Base-by-base conservation (phyloP, 768 basidiomycete genomes). In the Hydnum rufescens region DNA sequence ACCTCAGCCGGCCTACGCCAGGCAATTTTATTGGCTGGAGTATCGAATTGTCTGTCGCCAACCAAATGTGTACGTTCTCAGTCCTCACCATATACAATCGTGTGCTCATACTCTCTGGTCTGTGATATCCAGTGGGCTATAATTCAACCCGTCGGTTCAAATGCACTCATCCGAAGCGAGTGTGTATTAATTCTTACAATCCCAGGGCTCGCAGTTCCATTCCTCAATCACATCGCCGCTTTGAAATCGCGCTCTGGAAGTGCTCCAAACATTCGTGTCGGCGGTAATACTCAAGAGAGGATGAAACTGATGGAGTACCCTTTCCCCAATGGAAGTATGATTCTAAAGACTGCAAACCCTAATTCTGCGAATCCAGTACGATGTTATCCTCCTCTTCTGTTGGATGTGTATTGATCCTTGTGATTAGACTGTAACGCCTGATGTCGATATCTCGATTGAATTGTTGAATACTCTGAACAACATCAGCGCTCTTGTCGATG, bases 381-480 rank as follows among this genome's bases (percentile, higher is more conserved):
- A 22, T 39, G 36, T 39, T 39, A 13, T 13, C 22, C 22, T 39
- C 36, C 36, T 22, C 36, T 39, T 39, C 36, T 39, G 36, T 22
- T 22, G 13, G 36, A 39, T 39, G 36, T 13, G 36, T 13, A 22
- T 39, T 13, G 22, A 13, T 22, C 22, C 13, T 39, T 39, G 1
- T 22, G 13, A 8, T 8, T 47, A 47, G 44, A 84, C 80, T 2
- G 68, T 72, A 44, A 87, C 84, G 18, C 76, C 80, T 1, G 71
- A 81, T 6, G 72, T 83, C 32, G 63, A 76, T 30, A 76, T 78
- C 52, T 76, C 80, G 0, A 60, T 67, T 0, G 81, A 82, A 54
- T 64, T 89, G 48, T 71, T 90, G 60, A 74, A 78, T 60, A 70
- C 80, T 56, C 70, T 81, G 62, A 60, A 63, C 5, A 77, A 78